Base-by-base conservation (phyloP, 2,329 filamentous ascomycete species). In the Coniochaeta sp. region DNA sequence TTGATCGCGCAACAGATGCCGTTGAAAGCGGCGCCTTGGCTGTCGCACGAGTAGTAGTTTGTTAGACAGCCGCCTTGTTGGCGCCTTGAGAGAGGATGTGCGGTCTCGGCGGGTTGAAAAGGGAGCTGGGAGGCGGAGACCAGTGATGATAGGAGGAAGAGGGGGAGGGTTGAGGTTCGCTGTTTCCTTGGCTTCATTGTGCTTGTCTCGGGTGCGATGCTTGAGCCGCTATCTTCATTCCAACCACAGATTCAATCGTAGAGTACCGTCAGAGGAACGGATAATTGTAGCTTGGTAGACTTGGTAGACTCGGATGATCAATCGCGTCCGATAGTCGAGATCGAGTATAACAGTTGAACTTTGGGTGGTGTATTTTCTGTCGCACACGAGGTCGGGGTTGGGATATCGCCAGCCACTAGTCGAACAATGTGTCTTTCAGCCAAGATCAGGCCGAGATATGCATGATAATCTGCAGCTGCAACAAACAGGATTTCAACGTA, bases 1-100 rank as follows among this genome's bases (percentile, higher is more conserved):
- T 79, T 80, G 61, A 73, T 76, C 55, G 77, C 72, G 67, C 82
- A 85, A 68, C 82, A 85, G 26, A 82, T 71, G 61, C 75, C 76
- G 47, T 66, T 70, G 65, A 84, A 84, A 47, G 68, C 72, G 24
- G 73, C 63, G 9, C 81, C 81, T 57, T 78, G 71, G 62, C 75
- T 67, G 22, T 79, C 76, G 68, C 81, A 85, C 61, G 76, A 79
- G 67, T 77, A 81, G 61, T 77, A 82, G 65, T 81, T 75, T 57
- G 73, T 71, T 8, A 80, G 78, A 61, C 81, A 84, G 58, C 72
- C 66, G 17, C 38, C 16, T 40, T 36, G 19, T 50, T 69, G 67
- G n/a, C 67, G 63, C 54, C 63, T 65, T 24, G 64, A 67, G 57
- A 69, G 38, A 7, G 62, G 44, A 6, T 58, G 59, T 8, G 66